These are phyloP conservation scores for Taphrina communis DNA, from an alignment of 1,139 yeast species.

Conservation along the genomic window DNA sequence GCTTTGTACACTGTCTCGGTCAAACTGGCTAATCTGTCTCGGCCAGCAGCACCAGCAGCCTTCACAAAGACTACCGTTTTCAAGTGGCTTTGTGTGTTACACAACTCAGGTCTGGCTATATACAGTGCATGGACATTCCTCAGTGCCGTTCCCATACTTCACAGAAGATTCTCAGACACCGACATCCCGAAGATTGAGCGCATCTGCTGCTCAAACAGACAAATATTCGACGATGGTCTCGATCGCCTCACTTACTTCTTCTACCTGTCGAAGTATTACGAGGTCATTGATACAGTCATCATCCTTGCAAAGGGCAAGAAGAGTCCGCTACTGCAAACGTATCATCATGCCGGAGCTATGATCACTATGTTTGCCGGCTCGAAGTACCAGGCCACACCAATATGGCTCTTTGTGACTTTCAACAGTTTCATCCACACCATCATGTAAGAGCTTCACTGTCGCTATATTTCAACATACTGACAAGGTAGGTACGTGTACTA, in stretches of 20 bases:
- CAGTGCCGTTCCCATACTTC: conserved; percentile 41
- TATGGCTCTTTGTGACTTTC: conserved; percentile 76
- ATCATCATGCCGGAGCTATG: conserved; percentile 84
- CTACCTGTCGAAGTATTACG: conserved; percentile 74
- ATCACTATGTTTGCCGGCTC: conserved; percentile 84
- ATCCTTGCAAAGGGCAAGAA: conserved; percentile 73
- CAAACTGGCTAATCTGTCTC: conserved; percentile 60
- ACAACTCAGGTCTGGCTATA: conserved; percentile 66
- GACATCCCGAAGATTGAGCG: conserved; percentile 58
- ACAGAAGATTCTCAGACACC: conserved; percentile 45
- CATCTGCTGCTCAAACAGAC: conserved; percentile 66
- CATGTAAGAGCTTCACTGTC: conserved; percentile 54
- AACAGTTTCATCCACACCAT: conserved; percentile 76
- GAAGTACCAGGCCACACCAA: conserved; percentile 73
- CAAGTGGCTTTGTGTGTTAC: conserved; percentile 64
- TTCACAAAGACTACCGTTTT: conserved; percentile 59
- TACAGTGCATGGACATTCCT: conserved; percentile 76
- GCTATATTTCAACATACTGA: background rate
- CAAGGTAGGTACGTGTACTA: conserved; percentile 62
- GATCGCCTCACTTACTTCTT: conserved; percentile 70
- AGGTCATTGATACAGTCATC: conserved; percentile 71
- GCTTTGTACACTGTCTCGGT: conserved; percentile 65
- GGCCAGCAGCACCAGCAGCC: conserved; percentile 62
- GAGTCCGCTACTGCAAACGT: conserved; percentile 71
- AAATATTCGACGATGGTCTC: conserved; percentile 66